Conservation (phyloP, 768 basidiomycete genomes). For the Xerocomellus intermedius region DNA sequence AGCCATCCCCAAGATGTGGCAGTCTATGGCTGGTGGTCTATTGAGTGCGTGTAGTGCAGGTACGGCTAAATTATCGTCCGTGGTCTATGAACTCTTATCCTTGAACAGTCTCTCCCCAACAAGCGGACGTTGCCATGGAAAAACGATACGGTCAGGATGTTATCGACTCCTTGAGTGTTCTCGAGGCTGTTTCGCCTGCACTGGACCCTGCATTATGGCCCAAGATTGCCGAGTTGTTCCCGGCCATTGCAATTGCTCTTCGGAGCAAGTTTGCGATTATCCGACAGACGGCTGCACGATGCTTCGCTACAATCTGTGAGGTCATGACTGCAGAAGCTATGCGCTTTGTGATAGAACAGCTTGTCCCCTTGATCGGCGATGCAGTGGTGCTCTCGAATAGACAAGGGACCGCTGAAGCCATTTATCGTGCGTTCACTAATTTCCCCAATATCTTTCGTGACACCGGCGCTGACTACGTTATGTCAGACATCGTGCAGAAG, state of each 20-base stretch:
- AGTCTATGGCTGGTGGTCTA: conserved; percentile 81
- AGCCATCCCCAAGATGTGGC: conserved; percentile 92
- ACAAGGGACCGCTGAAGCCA: conserved; percentile 87
- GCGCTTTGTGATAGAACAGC: conserved; percentile 82
- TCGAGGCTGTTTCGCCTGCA: conserved; percentile 77
- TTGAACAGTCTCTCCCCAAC: conserved; percentile 48
- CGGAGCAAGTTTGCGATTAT: conserved; percentile 88
- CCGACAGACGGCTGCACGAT: conserved; percentile 81
- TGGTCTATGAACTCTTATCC: not conserved
- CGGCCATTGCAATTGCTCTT: conserved; percentile 72
- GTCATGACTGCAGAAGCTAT: conserved; percentile 85
- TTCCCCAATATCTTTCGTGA: not conserved
- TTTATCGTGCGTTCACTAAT: conserved; percentile 71
- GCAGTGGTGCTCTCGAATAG: conserved; percentile 68
- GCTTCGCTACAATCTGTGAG: conserved; percentile 84
- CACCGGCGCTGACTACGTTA: conserved; percentile 12
- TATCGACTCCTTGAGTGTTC: conserved; percentile 87
- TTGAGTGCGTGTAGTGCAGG: conserved; percentile 64
- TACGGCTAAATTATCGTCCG: conserved; percentile 34
- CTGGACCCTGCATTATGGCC: conserved; percentile 70
- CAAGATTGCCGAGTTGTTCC: conserved; percentile 70
- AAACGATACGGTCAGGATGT: conserved; percentile 83
- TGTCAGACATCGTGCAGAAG: conserved; percentile 81
- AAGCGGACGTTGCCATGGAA: conserved; percentile 65
- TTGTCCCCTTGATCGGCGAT: conserved; percentile 83